Evolutionary conservation across 1,284 basidiomycete species (phyloP).

Genomic region (Fomitopsis schrenkii): DNA sequence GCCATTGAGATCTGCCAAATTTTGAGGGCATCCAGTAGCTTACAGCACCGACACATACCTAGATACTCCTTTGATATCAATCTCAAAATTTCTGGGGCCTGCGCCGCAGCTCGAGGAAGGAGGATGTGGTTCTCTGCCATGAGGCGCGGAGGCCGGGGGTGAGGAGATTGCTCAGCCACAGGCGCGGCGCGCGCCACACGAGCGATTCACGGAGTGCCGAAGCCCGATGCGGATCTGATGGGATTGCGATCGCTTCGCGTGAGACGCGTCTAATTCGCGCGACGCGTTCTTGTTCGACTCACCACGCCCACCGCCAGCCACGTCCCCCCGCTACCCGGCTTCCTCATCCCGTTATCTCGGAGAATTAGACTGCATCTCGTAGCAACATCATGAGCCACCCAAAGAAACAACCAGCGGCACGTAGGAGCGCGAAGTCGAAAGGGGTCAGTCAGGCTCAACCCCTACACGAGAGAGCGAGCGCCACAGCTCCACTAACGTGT

Average conservation of each 20-base stretch:
- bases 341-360: neutral
- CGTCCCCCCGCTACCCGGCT: neutral
- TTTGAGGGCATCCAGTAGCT: neutral
- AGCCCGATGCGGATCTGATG: neutral
- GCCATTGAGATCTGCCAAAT: conserved; percentile 60
- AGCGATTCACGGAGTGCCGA: neutral
- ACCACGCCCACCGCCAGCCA: neutral
- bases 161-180: neutral
- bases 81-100: conserved; percentile 18
- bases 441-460: conserved; percentile 7
- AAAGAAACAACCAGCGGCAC: neutral
- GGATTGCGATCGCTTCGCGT: neutral
- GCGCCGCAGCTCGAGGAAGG: neutral
- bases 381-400: neutral
- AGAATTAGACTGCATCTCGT: neutral
- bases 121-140: neutral
- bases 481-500: neutral
- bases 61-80: conserved; percentile 55
- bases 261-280: conserved; percentile 1
- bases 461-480: neutral
- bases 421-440: conserved; percentile 10
- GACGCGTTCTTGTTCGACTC: conserved; percentile 3
- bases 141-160: neutral
- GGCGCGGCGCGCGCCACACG: neutral
- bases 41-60: conserved; percentile 29